Base-by-base conservation (phyloP, 2,329 filamentous ascomycete genomes). In the Endoconidiophora polonica region DNA sequence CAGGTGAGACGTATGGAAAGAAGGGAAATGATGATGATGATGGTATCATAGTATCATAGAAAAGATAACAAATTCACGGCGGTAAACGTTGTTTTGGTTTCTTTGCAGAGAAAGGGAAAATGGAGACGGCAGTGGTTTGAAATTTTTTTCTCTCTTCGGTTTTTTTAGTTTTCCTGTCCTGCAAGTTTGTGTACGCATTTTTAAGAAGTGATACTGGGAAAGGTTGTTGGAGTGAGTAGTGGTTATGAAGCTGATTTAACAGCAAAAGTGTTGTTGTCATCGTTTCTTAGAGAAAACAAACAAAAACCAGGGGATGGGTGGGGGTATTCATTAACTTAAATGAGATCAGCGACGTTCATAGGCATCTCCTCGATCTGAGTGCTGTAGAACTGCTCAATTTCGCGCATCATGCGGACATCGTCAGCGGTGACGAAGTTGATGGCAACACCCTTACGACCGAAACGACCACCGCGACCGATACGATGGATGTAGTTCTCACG, bases 331-430 rank as follows among this genome's bases (percentile, higher is more conserved):
- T 42, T 37, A 46, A 49, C 39, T 78, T 81, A 83, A 68, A 83
- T 83, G 60, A 83, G 77, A 61, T 83, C 79, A 60, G 79, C 79
- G 61, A 83, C 79, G 69, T 83, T 83, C 91, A 98, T 96, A 65
- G 91, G 91, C 91, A 98, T 98, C 79, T 98, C 91, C 74, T 98
- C 91, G 60, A 98, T 96, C 76, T 98, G 91, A 68, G 91, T 98
- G 79, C 86, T 94, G 83, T 98, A 98, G 79, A 96, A 98, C 74
- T 95, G 86, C 71, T 98, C 91, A 62, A 98, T 98, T 72, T 98
- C 91, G 68, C 91, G 81, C 86, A 98, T 93, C 86, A 98, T 96
- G 69, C 90, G 87, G 63, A 98, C 91, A 71, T 98, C 91, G 59
- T 98, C 91, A 62, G 87, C 86, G 56, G 90, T 96, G 68, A 98